Evolutionary conservation across 768 basidiomycete genomes (phyloP), one percentile per base, ranked within the genome.

Genomic region (Exidia glandulosa): DNA sequence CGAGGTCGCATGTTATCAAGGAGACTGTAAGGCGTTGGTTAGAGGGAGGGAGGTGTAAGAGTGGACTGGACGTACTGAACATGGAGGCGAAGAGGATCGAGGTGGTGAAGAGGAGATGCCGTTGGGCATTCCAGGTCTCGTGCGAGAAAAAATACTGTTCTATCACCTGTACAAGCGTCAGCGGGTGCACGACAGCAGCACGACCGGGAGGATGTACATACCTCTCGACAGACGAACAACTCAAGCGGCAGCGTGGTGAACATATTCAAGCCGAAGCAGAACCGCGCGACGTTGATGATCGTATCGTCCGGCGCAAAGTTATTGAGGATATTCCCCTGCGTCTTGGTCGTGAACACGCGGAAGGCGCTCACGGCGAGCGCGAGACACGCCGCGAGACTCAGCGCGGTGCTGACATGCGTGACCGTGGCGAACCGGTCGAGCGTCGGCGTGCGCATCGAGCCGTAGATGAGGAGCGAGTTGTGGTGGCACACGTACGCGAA

Each of bases 401-500:
- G 72, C 13, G 79, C 74, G 1, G 94, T 97, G 45, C 93, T 95
- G 58, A 94, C 81, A 69, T 97, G 96, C 3, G 94, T 96, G 27
- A 99, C 91, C 67, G 79, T 81, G 55, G 90, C 83, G 70, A 98
- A 99, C 37, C 94, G 82, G 71, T 98, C 95, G 30, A 98, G 75
- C 0, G 96, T 98, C 7, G 96, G 96, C 6, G 90, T 95, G 48
- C 83, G 82, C 69, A 99, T 74, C 66, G 88, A 90, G 55, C 94
- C 94, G 67, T 97, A 99, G 65, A 99, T 97, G 64, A 98, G 79
- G 58, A 97, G 82, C 9, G 94, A 93, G 70, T 99, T 99, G 72
- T 98, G 96, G 71, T 99, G 95, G 69, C 94, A 96, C 25, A 96
- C 94, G 67, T 94, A 97, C 48, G 94, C 92, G 67, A 93, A 94